Evolutionary conservation across 345 rosid genomes (phyloP).

Genomic region (Durio zibethinus): DNA sequence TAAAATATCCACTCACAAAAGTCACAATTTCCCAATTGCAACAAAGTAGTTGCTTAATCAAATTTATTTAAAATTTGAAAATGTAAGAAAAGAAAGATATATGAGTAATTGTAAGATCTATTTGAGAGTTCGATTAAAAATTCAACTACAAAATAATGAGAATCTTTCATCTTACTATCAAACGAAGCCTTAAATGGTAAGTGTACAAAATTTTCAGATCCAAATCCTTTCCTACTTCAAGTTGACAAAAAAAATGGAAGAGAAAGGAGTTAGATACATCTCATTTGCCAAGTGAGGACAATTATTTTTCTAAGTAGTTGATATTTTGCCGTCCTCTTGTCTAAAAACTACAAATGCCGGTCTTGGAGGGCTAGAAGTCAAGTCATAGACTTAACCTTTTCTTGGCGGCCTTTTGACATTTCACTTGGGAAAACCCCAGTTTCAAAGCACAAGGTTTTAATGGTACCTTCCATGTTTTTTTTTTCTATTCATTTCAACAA

Average conservation of each 20-base stretch:
- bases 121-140: too few relatives aligned
- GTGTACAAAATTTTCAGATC: too few relatives aligned
- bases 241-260: too few relatives aligned
- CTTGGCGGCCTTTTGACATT: not conserved
- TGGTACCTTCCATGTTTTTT: not conserved
- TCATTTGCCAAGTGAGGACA: too few relatives aligned
- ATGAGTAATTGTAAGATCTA: too few relatives aligned
- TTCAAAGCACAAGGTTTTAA: not conserved
- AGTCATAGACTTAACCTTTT: not conserved
- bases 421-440: not conserved
- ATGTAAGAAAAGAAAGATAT: too few relatives aligned
- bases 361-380: slow-evolving; percentile 8
- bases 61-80: not conserved
- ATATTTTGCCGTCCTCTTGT: not conserved
- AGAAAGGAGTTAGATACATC: too few relatives aligned
- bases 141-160: too few relatives aligned
- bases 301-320: not conserved
- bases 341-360: not conserved
- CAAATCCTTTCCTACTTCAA: too few relatives aligned
- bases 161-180: too few relatives aligned
- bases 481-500: not conserved
- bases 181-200: too few relatives aligned
- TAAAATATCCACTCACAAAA: not conserved
- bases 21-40: not conserved
- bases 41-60: not conserved